Evolutionary conservation across 352 stramenopile species (phyloP).

Genomic region (Thraustochytrium striatum): DNA sequence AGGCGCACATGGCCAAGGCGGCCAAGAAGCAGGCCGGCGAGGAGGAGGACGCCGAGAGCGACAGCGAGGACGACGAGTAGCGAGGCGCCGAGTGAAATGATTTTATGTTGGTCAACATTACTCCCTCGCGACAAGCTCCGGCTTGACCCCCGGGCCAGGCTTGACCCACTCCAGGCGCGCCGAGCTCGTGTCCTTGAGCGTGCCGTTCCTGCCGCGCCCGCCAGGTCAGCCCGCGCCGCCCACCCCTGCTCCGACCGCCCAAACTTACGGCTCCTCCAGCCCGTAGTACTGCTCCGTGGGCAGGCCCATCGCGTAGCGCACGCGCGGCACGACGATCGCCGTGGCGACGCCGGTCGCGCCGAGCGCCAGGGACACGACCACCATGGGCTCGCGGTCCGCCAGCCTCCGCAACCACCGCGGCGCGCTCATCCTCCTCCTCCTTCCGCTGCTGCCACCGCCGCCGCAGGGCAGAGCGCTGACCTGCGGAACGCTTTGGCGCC

Average conservation of each 20-base stretch:
- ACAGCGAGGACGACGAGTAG: not conserved
- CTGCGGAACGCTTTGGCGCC: too few relatives aligned
- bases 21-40: not conserved
- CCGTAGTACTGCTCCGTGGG: slow-evolving; percentile 40
- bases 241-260: not conserved
- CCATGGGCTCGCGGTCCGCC: slow-evolving; percentile 32
- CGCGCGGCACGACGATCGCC: not conserved
- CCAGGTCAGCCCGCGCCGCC: not conserved
- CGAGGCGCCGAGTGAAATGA: not conserved
- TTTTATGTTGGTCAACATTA: not conserved
- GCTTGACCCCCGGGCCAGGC: not conserved
- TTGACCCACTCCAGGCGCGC: not conserved
- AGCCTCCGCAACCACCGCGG: not conserved
- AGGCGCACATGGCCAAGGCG: not conserved
- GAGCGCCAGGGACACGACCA: slow-evolving; percentile 12
- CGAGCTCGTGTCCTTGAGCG: not conserved
- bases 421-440: not conserved
- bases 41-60: not conserved
- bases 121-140: not conserved
- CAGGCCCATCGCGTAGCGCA: not conserved
- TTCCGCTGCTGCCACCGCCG: not conserved
- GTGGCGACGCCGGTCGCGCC: not conserved
- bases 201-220: not conserved
- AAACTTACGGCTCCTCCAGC: slow-evolving; percentile 44
- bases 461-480: too few relatives aligned